phyloP scores from a whole-genome alignment of 345 rosid genomes.

The Psidium guajava region DNA sequence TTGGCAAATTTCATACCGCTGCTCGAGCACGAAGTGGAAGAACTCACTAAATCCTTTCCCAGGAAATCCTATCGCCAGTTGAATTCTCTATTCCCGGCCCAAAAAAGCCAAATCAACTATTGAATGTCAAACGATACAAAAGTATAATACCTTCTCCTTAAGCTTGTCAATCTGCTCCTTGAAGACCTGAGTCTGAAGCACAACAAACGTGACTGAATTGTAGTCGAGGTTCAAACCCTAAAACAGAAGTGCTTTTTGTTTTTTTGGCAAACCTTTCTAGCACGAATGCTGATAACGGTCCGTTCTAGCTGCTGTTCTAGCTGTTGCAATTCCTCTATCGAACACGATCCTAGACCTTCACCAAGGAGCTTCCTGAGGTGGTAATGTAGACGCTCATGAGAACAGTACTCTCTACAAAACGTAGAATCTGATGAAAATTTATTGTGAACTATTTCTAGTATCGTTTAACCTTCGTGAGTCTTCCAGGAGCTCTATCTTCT shows the following conservation, averaged over 20 bases:
- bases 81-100: not conserved
- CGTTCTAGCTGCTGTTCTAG: conserved; percentile 30
- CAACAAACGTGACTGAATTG: not conserved
- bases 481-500: conserved; percentile 77
- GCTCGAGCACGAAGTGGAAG: not conserved
- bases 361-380: conserved; percentile 26
- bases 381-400: not conserved
- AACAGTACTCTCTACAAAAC: not conserved
- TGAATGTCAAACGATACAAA: not conserved
- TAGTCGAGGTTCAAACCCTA: not conserved
- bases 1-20: not conserved
- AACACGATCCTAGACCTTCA: conserved; percentile 21
- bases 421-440: not conserved
- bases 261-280: conserved; percentile 17
- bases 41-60: not conserved
- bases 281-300: conserved; percentile 20
- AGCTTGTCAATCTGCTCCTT: conserved; percentile 57
- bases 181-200: conserved; percentile 54
- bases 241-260: not conserved
- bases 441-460: not conserved
- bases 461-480: conserved; percentile 48
- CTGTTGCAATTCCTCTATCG: conserved; percentile 23
- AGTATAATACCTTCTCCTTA: conserved; percentile 46
- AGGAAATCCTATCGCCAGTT: not conserved
- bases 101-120: not conserved